Evolutionary conservation across 1,284 basidiomycete genomes (phyloP).

Genomic region (Rhodotorula sp.): DNA sequence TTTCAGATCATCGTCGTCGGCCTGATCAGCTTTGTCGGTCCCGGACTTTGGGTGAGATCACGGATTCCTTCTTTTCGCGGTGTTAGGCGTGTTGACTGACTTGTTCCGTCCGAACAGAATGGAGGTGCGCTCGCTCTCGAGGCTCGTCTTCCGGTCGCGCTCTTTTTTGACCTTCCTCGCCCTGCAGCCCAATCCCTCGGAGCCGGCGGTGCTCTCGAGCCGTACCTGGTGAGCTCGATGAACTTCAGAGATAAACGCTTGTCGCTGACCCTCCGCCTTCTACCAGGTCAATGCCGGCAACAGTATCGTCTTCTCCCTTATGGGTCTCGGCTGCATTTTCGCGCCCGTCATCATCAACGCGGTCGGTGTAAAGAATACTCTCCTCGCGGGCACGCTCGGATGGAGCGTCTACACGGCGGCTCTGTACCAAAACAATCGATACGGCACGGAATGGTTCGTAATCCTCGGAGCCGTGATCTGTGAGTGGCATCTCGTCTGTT

Average conservation of each 20-base stretch:
- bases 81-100: neutral
- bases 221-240: constrained; percentile 3
- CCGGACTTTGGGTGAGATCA: constrained; percentile 39
- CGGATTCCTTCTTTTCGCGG: neutral
- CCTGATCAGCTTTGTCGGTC: constrained; percentile 6
- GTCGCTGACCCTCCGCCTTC: neutral
- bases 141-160: neutral
- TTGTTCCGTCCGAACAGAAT: neutral
- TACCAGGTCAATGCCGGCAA: constrained; percentile 9
- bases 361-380: constrained; percentile 44
- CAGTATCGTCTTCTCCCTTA: constrained; percentile 1
- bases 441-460: constrained; percentile 19
- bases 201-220: constrained; percentile 18
- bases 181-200: constrained; percentile 8
- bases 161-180: constrained; percentile 10
- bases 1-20: constrained; percentile 13
- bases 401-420: constrained; percentile 50
- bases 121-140: neutral
- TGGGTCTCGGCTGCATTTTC: constrained; percentile 12
- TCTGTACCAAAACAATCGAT: constrained; percentile 39
- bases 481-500: neutral
- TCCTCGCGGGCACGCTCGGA: constrained; percentile 46
- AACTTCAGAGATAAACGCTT: neutral
- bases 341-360: constrained; percentile 41
- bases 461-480: constrained; percentile 16